Conservation (phyloP, 1,284 basidiomycete genomes). For the Sporisorium sorghi region DNA sequence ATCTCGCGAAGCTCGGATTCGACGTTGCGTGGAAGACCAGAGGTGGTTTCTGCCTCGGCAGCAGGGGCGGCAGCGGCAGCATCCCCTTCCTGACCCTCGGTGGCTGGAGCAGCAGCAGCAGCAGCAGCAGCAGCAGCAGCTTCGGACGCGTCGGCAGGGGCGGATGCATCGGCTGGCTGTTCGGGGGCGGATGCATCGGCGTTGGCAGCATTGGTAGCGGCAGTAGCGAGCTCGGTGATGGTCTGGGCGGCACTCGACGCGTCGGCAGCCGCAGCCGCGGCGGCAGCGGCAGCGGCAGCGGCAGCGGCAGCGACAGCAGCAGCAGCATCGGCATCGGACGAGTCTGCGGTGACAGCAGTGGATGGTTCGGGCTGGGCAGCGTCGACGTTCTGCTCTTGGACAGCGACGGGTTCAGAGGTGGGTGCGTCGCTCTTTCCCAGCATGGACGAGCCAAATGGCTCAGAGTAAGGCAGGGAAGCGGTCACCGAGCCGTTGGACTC, state of each 20-base stretch:
- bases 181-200: background rate
- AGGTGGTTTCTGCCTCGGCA: conserved; percentile 18
- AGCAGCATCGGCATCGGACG: conserved; percentile 7
- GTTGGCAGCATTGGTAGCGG: conserved; percentile 43
- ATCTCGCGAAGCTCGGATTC: conserved; percentile 48
- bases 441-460: conserved; percentile 15
- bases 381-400: conserved; percentile 8
- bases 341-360: background rate
- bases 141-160: background rate
- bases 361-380: conserved; percentile 13
- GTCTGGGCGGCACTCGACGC: conserved; percentile 47
- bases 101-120: conserved; percentile 4
- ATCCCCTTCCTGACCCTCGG: conserved; percentile 13
- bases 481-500: conserved; percentile 7
- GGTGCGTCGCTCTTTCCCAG: conserved; percentile 13
- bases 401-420: conserved; percentile 6
- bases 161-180: conserved; percentile 8
- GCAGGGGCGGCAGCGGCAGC: background rate
- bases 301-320: conserved; percentile 22
- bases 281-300: conserved; percentile 21
- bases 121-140: conserved; percentile 3
- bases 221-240: conserved; percentile 44
- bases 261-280: conserved; percentile 42
- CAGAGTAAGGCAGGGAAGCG: too few species aligned
- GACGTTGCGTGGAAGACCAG: conserved; percentile 35